phyloP scores from a whole-genome alignment of 2,329 filamentous ascomycete genomes.

The Lasiodiplodia gonubiensis region DNA sequence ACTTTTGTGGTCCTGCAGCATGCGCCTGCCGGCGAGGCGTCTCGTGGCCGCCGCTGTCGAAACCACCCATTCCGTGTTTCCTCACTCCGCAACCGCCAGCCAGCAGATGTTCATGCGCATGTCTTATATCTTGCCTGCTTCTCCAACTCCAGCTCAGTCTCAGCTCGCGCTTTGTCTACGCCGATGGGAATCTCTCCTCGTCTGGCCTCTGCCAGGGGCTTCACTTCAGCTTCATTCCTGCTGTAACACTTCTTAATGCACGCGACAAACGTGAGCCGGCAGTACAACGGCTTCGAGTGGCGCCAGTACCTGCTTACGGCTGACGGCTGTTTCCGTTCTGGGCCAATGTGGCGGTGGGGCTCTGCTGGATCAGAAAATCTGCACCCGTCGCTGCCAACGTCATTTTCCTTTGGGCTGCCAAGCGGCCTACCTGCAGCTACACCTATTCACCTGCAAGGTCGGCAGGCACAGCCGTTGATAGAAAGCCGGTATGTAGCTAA shows the following conservation, averaged over 20 bases:
- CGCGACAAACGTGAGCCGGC: slow-evolving; percentile 12
- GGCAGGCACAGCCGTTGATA: not conserved
- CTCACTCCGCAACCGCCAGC: not conserved
- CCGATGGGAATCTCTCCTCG: not conserved
- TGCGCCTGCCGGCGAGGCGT: not conserved
- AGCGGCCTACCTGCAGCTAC: not conserved
- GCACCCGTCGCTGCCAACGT: slow-evolving; percentile 1
- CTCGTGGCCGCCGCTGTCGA: slow-evolving; percentile 9
- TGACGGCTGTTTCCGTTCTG: not conserved
- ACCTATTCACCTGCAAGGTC: not conserved
- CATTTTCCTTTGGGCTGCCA: not conserved
- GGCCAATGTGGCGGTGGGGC: not conserved
- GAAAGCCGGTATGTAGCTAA: not conserved
- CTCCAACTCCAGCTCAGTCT: not conserved
- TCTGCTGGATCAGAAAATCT: not conserved
- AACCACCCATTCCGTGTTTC: not conserved
- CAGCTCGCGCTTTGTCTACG: not conserved
- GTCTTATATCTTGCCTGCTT: not conserved
- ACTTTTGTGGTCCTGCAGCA: slow-evolving; percentile 2
- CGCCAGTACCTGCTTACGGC: not conserved
- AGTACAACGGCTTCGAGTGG: not conserved
- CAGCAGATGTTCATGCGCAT: not conserved
- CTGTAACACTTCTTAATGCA: slow-evolving; percentile 4
- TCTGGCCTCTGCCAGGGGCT: not conserved
- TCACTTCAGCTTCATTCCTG: not conserved